Conservation (phyloP, 2,329 filamentous ascomycete species). For the Zasmidium cellare region DNA sequence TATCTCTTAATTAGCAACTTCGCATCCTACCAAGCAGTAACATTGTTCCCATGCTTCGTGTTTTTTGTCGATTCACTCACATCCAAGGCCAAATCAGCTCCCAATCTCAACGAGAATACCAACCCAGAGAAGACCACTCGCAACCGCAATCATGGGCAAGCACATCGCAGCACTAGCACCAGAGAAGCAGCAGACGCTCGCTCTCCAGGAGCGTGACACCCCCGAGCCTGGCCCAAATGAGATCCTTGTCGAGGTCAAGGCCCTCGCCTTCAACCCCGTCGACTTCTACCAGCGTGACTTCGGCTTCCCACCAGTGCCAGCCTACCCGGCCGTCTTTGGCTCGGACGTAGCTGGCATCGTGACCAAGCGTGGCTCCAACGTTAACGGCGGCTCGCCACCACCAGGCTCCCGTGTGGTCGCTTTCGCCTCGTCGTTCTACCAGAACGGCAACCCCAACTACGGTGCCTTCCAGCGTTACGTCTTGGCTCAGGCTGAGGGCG, state of each 20-base stretch:
- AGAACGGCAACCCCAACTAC: no score
- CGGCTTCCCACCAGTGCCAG: slow-evolving; percentile 40
- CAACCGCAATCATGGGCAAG: not conserved
- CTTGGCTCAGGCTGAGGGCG: no score
- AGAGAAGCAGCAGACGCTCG: no score
- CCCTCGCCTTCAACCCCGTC: slow-evolving; percentile 52
- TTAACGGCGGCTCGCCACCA: slow-evolving; percentile 2
- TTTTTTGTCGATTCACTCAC: no score
- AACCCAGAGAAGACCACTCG: not conserved
- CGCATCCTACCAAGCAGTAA: no score
- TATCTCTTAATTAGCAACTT: no score
- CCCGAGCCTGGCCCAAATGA: slow-evolving; percentile 49
- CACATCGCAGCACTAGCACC: not conserved
- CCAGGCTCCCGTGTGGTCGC: not conserved
- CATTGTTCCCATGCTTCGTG: no score
- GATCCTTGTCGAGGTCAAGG: slow-evolving; percentile 50
- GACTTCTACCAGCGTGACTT: slow-evolving; percentile 45
- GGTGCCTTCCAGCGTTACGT: no score
- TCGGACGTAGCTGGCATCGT: slow-evolving; percentile 23
- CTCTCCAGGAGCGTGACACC: slow-evolving; percentile 36
- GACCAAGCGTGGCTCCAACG: slow-evolving; percentile 27
- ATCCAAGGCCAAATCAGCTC: no score
- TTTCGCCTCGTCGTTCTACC: no score
- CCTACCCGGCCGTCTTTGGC: slow-evolving; percentile 16
- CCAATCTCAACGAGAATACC: not conserved